A percentile compares a stretch with the other conserved stretches of the same genome.
phyloP scores from a whole-genome alignment of 192 early-diverging fungal genomes.

The Rhizophagus clarus region DNA sequence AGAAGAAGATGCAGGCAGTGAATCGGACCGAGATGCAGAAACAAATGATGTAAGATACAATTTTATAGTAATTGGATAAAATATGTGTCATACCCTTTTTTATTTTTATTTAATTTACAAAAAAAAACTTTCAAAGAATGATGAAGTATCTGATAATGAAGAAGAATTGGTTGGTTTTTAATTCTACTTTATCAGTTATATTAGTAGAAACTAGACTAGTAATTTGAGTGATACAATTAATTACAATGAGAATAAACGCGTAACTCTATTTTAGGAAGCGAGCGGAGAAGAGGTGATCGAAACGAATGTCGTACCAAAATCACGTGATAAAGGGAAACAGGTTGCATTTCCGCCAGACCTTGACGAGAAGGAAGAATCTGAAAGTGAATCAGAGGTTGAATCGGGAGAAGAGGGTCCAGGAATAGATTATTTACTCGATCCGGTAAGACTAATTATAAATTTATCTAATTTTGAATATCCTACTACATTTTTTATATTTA shows the following conservation, averaged over 20 bases:
- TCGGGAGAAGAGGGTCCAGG: neutral
- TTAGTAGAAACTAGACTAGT: neutral
- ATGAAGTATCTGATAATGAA: conserved; percentile 26
- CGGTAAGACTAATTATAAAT: neutral
- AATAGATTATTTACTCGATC: neutral
- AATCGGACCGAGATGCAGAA: neutral
- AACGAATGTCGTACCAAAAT: neutral
- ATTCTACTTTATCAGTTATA: neutral
- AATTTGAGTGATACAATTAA: neutral
- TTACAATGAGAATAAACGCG: neutral
- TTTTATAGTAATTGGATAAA: neutral
- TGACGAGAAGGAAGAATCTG: neutral
- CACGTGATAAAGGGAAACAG: conserved; percentile 24
- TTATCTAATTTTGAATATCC: neutral
- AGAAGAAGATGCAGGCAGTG: neutral
- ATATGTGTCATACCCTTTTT: neutral
- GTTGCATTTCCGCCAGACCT: conserved; percentile 23
- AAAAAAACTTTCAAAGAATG: neutral
- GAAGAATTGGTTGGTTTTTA: conserved; percentile 12
- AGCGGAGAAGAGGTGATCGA: neutral
- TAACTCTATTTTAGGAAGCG: conserved; percentile 11
- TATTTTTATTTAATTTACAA: neutral
- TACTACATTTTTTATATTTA: neutral
- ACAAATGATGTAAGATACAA: neutral
- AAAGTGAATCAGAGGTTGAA: conserved; percentile 7